These are phyloP conservation scores for Trichomonas vaginalis DNA, from an alignment of 208 protist genomes.

Conservation along the genomic window DNA sequence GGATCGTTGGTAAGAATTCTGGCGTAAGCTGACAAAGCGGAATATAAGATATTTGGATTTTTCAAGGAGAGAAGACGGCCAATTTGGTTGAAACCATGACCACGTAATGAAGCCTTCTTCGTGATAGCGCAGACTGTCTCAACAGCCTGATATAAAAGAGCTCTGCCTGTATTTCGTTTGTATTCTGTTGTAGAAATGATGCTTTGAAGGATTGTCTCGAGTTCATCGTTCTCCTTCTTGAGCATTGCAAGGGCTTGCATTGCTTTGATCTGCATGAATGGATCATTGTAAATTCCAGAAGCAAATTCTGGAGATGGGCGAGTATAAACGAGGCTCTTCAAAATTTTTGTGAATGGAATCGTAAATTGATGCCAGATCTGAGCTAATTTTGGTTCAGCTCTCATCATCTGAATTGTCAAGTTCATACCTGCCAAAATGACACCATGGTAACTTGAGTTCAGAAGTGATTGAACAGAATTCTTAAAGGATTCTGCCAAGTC, in stretches of 20 bases:
- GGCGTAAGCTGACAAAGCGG: background rate
- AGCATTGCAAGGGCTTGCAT: background rate
- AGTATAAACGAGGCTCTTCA: background rate
- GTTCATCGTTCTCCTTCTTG: background rate
- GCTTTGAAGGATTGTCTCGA: background rate
- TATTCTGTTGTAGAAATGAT: background rate
- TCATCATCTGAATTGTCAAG: background rate
- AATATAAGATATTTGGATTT: background rate
- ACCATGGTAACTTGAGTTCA: background rate
- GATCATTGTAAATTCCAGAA: background rate
- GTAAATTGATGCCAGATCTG: background rate
- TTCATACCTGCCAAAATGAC: background rate
- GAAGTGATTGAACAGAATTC: background rate
- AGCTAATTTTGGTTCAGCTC: background rate
- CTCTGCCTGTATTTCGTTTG: background rate
- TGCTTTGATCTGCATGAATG: background rate
- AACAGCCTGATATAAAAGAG: background rate
- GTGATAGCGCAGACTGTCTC: background rate
- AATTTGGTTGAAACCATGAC: background rate
- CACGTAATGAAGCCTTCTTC: background rate
- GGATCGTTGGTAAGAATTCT: background rate
- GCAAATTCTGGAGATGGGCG: background rate
- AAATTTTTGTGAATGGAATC: background rate
- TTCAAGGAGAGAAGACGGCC: background rate
- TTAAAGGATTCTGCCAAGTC: background rate